Conservation (phyloP, 1,284 basidiomycete genomes). For the Microbotryomycetes sp. region DNA sequence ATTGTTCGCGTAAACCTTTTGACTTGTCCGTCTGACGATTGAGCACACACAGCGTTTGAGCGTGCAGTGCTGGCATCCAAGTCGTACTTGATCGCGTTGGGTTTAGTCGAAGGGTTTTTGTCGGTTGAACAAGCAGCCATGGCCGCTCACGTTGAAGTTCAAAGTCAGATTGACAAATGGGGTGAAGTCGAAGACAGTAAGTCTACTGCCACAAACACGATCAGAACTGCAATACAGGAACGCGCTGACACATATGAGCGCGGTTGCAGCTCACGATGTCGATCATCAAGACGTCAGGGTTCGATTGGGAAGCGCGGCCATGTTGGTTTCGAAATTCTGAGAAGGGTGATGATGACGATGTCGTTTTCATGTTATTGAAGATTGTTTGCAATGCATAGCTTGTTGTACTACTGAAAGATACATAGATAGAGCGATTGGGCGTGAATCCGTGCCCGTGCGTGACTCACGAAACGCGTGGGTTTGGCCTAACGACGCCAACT, state of each 20-base stretch:
- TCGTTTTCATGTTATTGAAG: too few species aligned
- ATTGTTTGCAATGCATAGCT: too few species aligned
- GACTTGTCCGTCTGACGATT: background rate
- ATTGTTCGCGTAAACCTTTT: background rate
- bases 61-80: conserved; percentile 84
- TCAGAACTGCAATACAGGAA: too few species aligned
- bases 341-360: too few species aligned
- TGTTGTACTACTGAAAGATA: too few species aligned
- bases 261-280: conserved; percentile 77
- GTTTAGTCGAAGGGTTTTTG: conserved; percentile 67
- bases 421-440: too few species aligned
- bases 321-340: conserved; percentile 22
- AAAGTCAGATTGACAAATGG: conserved; percentile 92
- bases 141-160: conserved; percentile 86
- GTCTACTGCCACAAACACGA: too few species aligned
- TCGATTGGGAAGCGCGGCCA: conserved; percentile 71
- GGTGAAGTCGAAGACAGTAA: conserved; percentile 97
- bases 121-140: conserved; percentile 76
- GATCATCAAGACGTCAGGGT: conserved; percentile 89
- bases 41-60: conserved; percentile 65
- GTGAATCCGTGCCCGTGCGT: too few species aligned
- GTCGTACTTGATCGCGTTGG: conserved; percentile 82
- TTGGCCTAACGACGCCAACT: too few species aligned
- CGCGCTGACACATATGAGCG: background rate
- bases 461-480: too few species aligned